Base-by-base conservation (phyloP, 1,139 yeast genomes). In the Yamadazyma friedrichii region DNA sequence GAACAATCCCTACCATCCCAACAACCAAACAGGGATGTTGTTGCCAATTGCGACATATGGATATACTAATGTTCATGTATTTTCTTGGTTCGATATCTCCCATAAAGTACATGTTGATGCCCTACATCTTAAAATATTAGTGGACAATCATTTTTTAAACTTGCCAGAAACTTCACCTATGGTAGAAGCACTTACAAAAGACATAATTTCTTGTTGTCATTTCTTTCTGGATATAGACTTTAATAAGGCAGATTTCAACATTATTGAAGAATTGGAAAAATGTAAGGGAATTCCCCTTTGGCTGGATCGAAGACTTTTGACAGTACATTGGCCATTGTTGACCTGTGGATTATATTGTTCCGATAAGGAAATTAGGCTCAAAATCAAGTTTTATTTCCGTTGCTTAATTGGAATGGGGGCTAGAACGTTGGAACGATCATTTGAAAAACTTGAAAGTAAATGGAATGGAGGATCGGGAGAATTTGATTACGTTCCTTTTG, bases 1-100 rank as follows among this genome's bases (percentile, higher is more conserved):
- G 3, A 35, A 32, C 3, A 46, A 43, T 35, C 52, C 53, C 2
- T 50, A 42, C 38, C 45, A 47, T 36, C 54, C 54, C 4, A 43
- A 45, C 31, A 44, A 51, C 9, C 42, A 39, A 26, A 53, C 52
- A 1, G 37, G 46, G 38, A 35, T 31, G 17, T 48, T 36, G 29
- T 41, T 50, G 5, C 54, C 54, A 9, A 27, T 31, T 12, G 54
- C 48, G 32, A 45, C 50, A 4, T 50, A 49, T 39, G 54, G 54
- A 3, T 48, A 49, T 32, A 44, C 39, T 3, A 37, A 38, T 34
- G 35, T 37, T n/a, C 17, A 42, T 1, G 49, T 50, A 15, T 50
- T 48, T 36, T 47, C 52, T 9, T 50, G 54, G 54, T 50, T 45
- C 41, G 54, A 50, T 39, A 28, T 49, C 9, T 42, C 48, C 25